A percentile compares a stretch with the other conserved stretches of the same genome.
Conservation (phyloP, 176 grass and related monocot species). For the Triticum monococcum region DNA sequence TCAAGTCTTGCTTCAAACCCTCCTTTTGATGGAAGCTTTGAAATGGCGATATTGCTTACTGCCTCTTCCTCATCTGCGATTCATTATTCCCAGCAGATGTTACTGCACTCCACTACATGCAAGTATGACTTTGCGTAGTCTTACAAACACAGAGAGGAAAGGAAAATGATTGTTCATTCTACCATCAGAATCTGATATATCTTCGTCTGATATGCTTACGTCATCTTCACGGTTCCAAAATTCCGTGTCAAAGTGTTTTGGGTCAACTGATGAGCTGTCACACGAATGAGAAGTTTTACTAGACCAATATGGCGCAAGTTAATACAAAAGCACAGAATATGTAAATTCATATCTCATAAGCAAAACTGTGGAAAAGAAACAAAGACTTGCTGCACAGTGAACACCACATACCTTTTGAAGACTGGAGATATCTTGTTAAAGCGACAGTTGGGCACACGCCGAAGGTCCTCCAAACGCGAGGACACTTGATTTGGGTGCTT, state of each 20-base stretch:
- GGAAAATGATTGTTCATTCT: conserved; percentile 17
- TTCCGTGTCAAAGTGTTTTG: conserved; percentile 52
- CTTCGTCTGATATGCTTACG: conserved; percentile 57
- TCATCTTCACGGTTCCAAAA: conserved; percentile 95
- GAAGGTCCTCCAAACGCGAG: conserved; percentile 58
- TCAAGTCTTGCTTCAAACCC: conserved; percentile 71
- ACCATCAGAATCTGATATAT: conserved; percentile 95
- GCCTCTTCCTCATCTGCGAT: conserved; percentile 50
- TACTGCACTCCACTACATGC: conserved; percentile 7
- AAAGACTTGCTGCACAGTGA: not conserved
- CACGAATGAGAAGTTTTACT: conserved; percentile 29
- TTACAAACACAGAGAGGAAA: conserved; percentile 1
- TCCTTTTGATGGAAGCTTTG: conserved; percentile 59
- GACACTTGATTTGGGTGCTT: conserved; percentile 75
- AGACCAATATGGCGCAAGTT: conserved; percentile 13
- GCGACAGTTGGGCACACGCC: conserved; percentile 36
- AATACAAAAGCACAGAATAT: not conserved
- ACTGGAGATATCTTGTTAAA: conserved; percentile 62
- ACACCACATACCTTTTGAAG: conserved; percentile 51
- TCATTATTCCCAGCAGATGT: conserved; percentile 14
- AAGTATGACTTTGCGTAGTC: not conserved
- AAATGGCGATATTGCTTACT: conserved; percentile 36
- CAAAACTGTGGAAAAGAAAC: not conserved
- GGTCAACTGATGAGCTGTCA: conserved; percentile 56
- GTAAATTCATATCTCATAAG: not conserved